phyloP scores from a whole-genome alignment of 768 basidiomycete genomes.

The Pleurotus eryngii region DNA sequence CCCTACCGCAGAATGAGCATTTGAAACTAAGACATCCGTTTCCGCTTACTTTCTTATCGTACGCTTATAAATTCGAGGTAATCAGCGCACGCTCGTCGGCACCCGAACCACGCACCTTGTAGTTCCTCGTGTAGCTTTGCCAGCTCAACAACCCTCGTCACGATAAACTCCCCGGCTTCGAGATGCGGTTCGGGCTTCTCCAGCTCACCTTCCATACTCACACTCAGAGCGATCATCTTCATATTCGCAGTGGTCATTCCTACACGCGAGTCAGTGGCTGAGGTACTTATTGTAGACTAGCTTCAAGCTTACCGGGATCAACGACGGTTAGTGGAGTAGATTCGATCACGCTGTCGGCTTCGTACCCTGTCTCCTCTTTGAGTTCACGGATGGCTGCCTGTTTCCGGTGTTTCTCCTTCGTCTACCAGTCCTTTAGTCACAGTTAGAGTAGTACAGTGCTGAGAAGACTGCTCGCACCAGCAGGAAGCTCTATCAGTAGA shows the following conservation, averaged over 20 bases:
- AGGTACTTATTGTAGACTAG: no score
- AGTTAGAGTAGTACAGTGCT: conserved; percentile 4
- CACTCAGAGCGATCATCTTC: conserved; percentile 76
- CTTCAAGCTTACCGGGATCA: conserved; percentile 59
- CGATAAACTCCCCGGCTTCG: conserved; percentile 85
- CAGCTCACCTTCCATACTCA: conserved; percentile 62
- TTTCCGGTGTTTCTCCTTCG: conserved; percentile 76
- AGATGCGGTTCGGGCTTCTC: conserved; percentile 71
- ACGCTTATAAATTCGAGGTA: conserved; percentile 35
- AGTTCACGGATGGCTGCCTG: conserved; percentile 84
- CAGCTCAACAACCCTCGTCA: conserved; percentile 67
- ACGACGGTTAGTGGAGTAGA: conserved; percentile 57
- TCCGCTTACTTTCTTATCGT: conserved; percentile 49
- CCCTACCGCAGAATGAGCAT: conserved; percentile 30
- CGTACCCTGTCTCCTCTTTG: conserved; percentile 82
- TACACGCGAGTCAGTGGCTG: conserved; percentile 18
- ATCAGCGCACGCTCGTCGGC: not conserved
- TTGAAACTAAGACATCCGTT: not conserved
- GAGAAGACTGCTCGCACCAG: conserved; percentile 27
- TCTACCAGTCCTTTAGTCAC: conserved; percentile 68
- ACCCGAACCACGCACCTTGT: conserved; percentile 47
- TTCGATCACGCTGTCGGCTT: conserved; percentile 60
- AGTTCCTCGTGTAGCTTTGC: conserved; percentile 59
- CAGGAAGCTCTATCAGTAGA: conserved; percentile 48
- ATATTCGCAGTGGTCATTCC: conserved; percentile 96